These are phyloP conservation scores for Fusarium sp. DNA, from an alignment of 2,329 filamentous ascomycete genomes.

Conservation along the genomic window DNA sequence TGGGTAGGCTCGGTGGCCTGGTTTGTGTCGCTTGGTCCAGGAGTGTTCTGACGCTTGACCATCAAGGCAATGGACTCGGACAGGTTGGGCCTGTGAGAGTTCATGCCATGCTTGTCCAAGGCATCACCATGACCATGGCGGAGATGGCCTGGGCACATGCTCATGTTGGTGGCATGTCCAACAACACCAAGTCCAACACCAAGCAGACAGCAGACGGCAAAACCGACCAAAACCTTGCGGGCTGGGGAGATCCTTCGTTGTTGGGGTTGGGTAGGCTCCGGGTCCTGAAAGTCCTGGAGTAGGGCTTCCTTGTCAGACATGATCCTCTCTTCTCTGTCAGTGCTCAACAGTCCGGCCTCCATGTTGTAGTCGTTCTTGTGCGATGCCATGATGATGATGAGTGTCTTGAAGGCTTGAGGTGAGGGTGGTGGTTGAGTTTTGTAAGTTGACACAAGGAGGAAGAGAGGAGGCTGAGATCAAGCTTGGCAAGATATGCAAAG, in stretches of 20 bases:
- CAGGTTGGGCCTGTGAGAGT: conserved; percentile 37
- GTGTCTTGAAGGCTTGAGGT: conserved; percentile 11
- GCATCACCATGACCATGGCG: conserved; percentile 38
- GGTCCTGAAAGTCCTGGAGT: conserved; percentile 43
- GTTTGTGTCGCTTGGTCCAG: conserved; percentile 24
- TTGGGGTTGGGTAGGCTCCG: conserved; percentile 32
- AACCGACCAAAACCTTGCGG: conserved; percentile 39
- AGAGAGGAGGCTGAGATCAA: conserved; percentile 31
- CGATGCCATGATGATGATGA: conserved; percentile 34
- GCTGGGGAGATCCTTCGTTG: conserved; percentile 36
- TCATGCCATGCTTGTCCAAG: conserved; percentile 37
- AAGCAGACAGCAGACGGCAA: conserved; percentile 41
- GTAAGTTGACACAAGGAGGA: conserved; percentile 34
- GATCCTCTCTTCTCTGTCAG: conserved; percentile 45
- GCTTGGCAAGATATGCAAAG: conserved; percentile 36
- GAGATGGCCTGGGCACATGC: conserved; percentile 43
- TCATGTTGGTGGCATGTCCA: conserved; percentile 35
- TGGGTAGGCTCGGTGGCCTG: conserved; percentile 6
- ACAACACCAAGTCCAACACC: conserved; percentile 41
- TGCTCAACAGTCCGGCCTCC: conserved; percentile 46
- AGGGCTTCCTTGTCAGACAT: conserved; percentile 43
- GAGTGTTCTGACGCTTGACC: conserved; percentile 68
- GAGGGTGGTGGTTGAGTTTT: conserved; percentile 39
- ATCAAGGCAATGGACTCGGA: conserved; percentile 67
- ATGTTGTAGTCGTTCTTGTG: conserved; percentile 45